These are phyloP conservation scores for Neopestalotiopsis rosae DNA, from an alignment of 2,329 filamentous ascomycete genomes.

Conservation along the genomic window DNA sequence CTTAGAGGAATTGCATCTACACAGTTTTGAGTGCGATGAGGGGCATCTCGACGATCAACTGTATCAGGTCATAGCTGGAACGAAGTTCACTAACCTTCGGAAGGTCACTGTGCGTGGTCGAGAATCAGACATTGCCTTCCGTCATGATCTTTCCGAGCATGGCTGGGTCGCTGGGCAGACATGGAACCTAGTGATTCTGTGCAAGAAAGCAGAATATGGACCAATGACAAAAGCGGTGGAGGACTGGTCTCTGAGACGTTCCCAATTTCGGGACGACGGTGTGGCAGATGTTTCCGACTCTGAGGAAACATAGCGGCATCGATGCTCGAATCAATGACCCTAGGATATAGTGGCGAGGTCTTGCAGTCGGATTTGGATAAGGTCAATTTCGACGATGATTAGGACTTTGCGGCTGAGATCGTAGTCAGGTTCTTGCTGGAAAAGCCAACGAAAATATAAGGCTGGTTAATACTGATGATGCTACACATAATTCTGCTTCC, in stretches of 20 bases:
- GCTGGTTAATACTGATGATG: too few relatives aligned
- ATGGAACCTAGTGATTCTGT: neutral
- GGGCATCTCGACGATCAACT: neutral
- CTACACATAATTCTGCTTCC: too few relatives aligned
- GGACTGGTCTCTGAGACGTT: too few relatives aligned
- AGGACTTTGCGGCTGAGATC: constrained; percentile 13
- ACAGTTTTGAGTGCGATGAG: neutral
- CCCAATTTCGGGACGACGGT: too few relatives aligned
- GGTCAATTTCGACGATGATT: constrained; percentile 17
- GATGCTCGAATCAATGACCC: too few relatives aligned
- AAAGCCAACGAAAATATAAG: neutral
- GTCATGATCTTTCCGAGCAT: neutral
- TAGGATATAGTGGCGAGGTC: neutral
- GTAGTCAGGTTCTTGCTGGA: constrained; percentile 11
- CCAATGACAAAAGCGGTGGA: neutral
- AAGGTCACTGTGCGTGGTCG: neutral
- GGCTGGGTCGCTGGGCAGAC: neutral
- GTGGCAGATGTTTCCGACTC: too few relatives aligned
- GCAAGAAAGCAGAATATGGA: neutral
- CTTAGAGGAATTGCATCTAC: neutral
- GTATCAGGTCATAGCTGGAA: neutral
- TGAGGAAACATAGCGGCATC: too few relatives aligned
- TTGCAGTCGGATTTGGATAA: neutral
- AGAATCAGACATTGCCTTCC: neutral
- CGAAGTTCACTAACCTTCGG: neutral